These are phyloP conservation scores for Angomonas deanei DNA, from an alignment of 208 protist species.

Conservation along the genomic window DNA sequence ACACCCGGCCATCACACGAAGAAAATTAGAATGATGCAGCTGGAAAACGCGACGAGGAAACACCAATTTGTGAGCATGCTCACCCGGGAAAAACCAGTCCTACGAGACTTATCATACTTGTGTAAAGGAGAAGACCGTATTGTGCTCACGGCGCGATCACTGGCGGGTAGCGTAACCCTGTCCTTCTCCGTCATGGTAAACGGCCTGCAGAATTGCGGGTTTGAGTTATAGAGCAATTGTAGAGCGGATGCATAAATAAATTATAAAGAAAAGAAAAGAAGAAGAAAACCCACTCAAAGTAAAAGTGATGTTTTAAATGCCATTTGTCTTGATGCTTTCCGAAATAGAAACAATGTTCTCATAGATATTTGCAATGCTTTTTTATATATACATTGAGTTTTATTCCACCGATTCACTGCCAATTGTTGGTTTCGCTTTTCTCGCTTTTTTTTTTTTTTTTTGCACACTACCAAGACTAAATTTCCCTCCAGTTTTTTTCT, in stretches of 20 bases:
- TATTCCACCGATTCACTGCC: too few relatives aligned
- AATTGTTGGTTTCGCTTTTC: too few relatives aligned
- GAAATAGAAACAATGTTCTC: too few relatives aligned
- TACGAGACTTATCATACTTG: slow-evolving; percentile 75
- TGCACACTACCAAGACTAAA: too few relatives aligned
- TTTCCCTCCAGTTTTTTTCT: background rate
- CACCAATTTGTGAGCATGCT: slow-evolving; percentile 50
- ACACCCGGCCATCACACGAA: slow-evolving; percentile 49
- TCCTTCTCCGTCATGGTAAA: slow-evolving; percentile 71
- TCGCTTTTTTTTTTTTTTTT: too few relatives aligned
- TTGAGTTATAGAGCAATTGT: slow-evolving; percentile 22
- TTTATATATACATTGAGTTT: too few relatives aligned
- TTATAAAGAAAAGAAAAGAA: background rate
- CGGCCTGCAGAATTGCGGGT: slow-evolving; percentile 68
- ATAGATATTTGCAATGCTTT: too few relatives aligned
- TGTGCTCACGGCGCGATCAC: slow-evolving; percentile 50
- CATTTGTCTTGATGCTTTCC: too few relatives aligned
- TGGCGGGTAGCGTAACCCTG: slow-evolving; percentile 56
- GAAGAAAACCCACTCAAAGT: background rate
- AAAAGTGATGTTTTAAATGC: too few relatives aligned
- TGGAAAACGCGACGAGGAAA: slow-evolving; percentile 58
- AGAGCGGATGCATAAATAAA: background rate
- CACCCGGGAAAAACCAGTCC: slow-evolving; percentile 50
- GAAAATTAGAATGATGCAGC: slow-evolving; percentile 65
- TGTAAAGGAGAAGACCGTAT: slow-evolving; percentile 76